Base-by-base conservation (phyloP, 768 basidiomycete species). In the Boletus tomentosulus region DNA sequence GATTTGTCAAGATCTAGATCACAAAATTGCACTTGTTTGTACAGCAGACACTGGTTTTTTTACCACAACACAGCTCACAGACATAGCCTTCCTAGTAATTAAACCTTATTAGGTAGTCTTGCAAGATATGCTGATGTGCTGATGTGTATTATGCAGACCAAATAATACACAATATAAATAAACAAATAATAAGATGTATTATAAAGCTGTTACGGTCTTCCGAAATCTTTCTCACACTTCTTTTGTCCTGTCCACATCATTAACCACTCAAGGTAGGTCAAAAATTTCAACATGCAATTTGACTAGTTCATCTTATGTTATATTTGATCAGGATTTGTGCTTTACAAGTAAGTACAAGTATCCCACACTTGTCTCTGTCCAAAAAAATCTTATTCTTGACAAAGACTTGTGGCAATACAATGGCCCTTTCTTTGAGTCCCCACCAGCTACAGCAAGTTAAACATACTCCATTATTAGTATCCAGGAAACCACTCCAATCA, bases 381-480 rank as follows among this genome's bases (percentile, higher is more conserved):
- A 7, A 19, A 38, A 9, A 39, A 39, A 1, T 39, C 13, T 33
- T 5, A 48, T 10, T 2, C 3, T 42, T 51, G n/a, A 35, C 27
- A 58, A 35, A 48, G 19, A 48, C 19, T 28, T 6, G 11, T 39
- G 19, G 13, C 12, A 30, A 19, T 27, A 25, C 6, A 11, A 63
- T 65, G 64, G 57, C 62, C 47, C 44, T 65, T 0, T 64, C 65
- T 57, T 31, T 65, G 30, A 57, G 55, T 8, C 46, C 59, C 5
- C 55, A 54, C 7, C 50, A 61, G 27, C 13, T 51, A 16, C 43
- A 59, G 7, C 54, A 56, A 13, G 25, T 10, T 12, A 44, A 43
- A 22, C 44, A 55, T 25, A 37, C 41, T 3, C 15, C 58, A 53
- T 16, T 54, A 50, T n/a, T 37, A 41, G 3, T 45, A 39, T 30